Evolutionary conservation across 208 protist species (phyloP), one percentile per base, ranked within the genome.

Genomic region (Crithidia fasciculata): DNA sequence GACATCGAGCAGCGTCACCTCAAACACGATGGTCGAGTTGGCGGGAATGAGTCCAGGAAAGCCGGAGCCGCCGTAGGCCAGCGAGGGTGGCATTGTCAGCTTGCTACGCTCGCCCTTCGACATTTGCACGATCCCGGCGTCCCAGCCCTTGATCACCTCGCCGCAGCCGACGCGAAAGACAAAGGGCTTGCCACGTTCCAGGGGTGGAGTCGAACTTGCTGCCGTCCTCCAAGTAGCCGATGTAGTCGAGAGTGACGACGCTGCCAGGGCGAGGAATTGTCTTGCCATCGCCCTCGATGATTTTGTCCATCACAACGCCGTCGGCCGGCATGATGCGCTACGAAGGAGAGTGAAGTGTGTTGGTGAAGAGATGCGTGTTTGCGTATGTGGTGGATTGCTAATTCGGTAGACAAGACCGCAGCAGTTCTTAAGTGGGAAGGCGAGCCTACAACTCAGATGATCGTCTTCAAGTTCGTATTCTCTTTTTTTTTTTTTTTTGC

Each of bases 71-170:
- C 94, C 94, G 80, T 97, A 98, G 18, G 95, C 95, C 19, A 95
- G 65, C 9, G 94, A 88, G 4, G 94, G 84, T 19, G 95, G 85
- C 84, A 96, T 97, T 28, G 93, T 98, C 66, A 98, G 80, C 71
- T 93, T 94, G 73, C 94, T 94, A 52, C 90, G 80, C 85, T 98
- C 96, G 4, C 96, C 96, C 61, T 97, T 92, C 19, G 85, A 95
- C 96, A 98, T 98, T 70, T 96, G 90, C 39, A 95, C 70, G 59
- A 98, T 95, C n/a, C 96, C 96, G 78, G 97, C 91, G 69, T 98
- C 96, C 95, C 96, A 98, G 39, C 96, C 96, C 64, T 95, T 91
- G 66, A 98, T 92, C 10, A 98, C 96, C 82, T 98, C 88, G 18
- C 95, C 96, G 60, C 88, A 92, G 16, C 93, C 93, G 0, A 98